Base-by-base conservation (phyloP, 1,284 basidiomycete genomes). In the Irpex sp. region DNA sequence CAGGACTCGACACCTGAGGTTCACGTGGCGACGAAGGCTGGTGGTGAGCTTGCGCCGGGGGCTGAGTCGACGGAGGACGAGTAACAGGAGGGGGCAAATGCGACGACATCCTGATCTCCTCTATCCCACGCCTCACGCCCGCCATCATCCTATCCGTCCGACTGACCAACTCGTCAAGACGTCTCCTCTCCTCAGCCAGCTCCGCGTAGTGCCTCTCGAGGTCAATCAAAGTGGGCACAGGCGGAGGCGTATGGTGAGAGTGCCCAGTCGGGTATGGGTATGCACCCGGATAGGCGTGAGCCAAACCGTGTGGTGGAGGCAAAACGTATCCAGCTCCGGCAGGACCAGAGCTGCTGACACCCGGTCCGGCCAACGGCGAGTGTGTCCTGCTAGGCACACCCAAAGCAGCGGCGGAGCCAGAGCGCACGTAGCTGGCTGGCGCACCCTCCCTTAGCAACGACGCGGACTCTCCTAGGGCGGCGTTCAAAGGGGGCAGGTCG, bases 121-220 rank as follows among this genome's bases (percentile, higher is more conserved):
- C 90, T 66, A 93, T 78, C 17, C 86, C 87, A 65, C 86, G 81
- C 78, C 86, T 86, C 70, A 93, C 76, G 21, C 85, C 85, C 36
- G 77, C 80, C 81, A 93, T 86, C 77, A 93, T 77, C 72, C 82
- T 77, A 60, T 92, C 88, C 67, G 91, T 93, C 75, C 81, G 83
- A 66, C 86, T 83, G 63, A 92, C 71, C 83, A 93, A 80, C 71
- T 90, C 89, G 74, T 89, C 82, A 74, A 89, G 78, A 70, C 81
- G 77, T 69, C 77, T 77, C 73, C 85, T 84, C 70, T 89, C 82
- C 68, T 86, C 84, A 5, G 76, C 76, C 59, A 93, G 79, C 70
- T 87, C 82, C 19, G 76, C 70, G 70, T 90, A 91, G 71, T 92
- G 91, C 60, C 83, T 78, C 74, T 89, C 88, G 64, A 93, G 75